Percentiles rank a stretch among this genome's conserved stretches.
These are phyloP conservation scores for Epichloe baconii DNA, from an alignment of 2,329 filamentous ascomycete genomes.

Conservation along the genomic window DNA sequence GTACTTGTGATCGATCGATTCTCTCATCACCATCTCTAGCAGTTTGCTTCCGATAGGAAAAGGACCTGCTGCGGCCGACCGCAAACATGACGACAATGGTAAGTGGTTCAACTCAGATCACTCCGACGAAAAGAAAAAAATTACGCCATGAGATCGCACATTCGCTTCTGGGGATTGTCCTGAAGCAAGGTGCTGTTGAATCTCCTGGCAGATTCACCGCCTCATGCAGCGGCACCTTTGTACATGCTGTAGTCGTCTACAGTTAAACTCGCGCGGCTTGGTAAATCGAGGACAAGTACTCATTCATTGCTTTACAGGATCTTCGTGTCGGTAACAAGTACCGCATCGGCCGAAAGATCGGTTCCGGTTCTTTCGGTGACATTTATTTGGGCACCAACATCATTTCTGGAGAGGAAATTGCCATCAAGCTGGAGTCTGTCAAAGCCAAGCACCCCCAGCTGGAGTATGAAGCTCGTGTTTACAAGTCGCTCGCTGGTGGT, in stretches of 20 bases:
- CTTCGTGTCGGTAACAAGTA: conserved; percentile 99
- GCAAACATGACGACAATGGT: conserved; percentile 40
- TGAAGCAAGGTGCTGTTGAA: too few species aligned
- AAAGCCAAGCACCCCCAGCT: conserved; percentile 99
- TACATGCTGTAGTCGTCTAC: too few species aligned
- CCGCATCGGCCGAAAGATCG: conserved; percentile 98
- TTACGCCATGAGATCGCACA: too few species aligned
- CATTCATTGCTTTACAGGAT: conserved; percentile 46
- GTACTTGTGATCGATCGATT: background rate
- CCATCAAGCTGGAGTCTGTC: conserved; percentile 98
- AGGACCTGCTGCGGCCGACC: conserved; percentile 9
- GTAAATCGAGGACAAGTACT: background rate
- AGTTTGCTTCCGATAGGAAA: conserved; percentile 11
- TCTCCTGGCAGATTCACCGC: too few species aligned
- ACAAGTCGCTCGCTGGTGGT: conserved; percentile 80
- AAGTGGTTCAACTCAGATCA: conserved; percentile 13
- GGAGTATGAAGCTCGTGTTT: conserved; percentile 95
- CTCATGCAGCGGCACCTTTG: too few species aligned
- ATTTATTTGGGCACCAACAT: conserved; percentile 99
- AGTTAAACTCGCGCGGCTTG: too few species aligned
- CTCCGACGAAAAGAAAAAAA: background rate
- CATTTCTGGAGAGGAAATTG: conserved; percentile 98
- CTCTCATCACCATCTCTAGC: background rate
- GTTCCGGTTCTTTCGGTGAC: conserved; percentile 92
- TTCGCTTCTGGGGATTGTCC: too few species aligned